These are phyloP conservation scores for Penstemon eatonii DNA, from an alignment of 257 asterid species.

Conservation along the genomic window DNA sequence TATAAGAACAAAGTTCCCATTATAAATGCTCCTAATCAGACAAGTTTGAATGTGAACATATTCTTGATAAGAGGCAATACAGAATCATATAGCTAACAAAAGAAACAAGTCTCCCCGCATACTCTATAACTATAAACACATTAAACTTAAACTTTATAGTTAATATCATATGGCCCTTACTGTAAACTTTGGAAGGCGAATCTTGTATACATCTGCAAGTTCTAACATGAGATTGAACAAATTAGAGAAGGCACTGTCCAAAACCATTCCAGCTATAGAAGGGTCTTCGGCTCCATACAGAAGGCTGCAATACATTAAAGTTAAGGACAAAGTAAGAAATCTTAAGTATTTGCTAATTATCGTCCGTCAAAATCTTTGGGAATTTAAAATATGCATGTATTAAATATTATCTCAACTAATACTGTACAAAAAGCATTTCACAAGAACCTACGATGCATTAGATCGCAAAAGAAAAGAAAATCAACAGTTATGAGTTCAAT, in stretches of 20 bases:
- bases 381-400: constrained; percentile 12
- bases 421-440: constrained; percentile 7
- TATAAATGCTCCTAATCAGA: background rate
- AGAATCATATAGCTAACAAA: background rate
- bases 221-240: constrained; percentile 95
- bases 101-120: background rate
- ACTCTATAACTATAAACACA: background rate
- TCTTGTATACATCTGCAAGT: constrained; percentile 89
- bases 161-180: constrained; percentile 39
- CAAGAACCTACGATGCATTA: constrained; percentile 4
- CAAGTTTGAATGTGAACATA: background rate
- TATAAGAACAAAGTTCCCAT: background rate
- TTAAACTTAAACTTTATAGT: no score
- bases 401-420: background rate
- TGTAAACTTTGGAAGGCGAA: constrained; percentile 91
- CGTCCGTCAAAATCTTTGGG: constrained; percentile 9
- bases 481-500: no score
- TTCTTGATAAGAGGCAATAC: background rate
- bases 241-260: constrained; percentile 98
- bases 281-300: constrained; percentile 99
- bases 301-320: constrained; percentile 61
- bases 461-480: no score
- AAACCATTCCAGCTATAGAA: constrained; percentile 96
- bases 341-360: constrained; percentile 15
- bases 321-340: constrained; percentile 21